A percentile compares a stretch with the other conserved stretches of the same genome.
Evolutionary conservation across 345 rosid genomes (phyloP).

Genomic region (Abelmoschus esculentus): DNA sequence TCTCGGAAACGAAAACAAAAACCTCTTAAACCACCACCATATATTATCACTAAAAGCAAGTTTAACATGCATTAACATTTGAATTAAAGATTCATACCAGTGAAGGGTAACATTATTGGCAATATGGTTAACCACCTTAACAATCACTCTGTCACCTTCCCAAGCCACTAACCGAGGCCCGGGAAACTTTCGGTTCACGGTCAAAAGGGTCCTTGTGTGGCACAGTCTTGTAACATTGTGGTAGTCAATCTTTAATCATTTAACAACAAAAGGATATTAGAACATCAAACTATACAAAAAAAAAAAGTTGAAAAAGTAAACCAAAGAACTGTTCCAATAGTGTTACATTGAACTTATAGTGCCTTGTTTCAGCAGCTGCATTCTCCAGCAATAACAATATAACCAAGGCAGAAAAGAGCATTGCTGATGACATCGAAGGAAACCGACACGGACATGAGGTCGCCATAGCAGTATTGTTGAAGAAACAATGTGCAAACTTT

Average conservation of each 20-base stretch:
- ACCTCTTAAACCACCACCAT: no score
- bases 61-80: background rate
- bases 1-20: background rate
- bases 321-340: background rate
- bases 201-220: conserved; percentile 39
- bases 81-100: conserved; percentile 27
- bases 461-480: conserved; percentile 17
- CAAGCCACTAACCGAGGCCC: conserved; percentile 53
- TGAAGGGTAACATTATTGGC: conserved; percentile 43
- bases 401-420: conserved; percentile 17
- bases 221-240: conserved; percentile 46
- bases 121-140: conserved; percentile 43
- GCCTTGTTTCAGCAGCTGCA: conserved; percentile 34
- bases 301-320: background rate
- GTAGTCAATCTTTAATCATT: conserved; percentile 20
- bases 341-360: conserved; percentile 50
- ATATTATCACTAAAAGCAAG: background rate
- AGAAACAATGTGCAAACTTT: background rate
- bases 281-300: background rate
- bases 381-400: conserved; percentile 16
- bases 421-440: background rate
- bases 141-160: conserved; percentile 48
- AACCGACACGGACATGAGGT: background rate
- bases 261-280: background rate
- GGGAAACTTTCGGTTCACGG: conserved; percentile 43